Evolutionary conservation across 768 basidiomycete genomes (phyloP).

Genomic region (Porphyrellus cyaneotinctus): DNA sequence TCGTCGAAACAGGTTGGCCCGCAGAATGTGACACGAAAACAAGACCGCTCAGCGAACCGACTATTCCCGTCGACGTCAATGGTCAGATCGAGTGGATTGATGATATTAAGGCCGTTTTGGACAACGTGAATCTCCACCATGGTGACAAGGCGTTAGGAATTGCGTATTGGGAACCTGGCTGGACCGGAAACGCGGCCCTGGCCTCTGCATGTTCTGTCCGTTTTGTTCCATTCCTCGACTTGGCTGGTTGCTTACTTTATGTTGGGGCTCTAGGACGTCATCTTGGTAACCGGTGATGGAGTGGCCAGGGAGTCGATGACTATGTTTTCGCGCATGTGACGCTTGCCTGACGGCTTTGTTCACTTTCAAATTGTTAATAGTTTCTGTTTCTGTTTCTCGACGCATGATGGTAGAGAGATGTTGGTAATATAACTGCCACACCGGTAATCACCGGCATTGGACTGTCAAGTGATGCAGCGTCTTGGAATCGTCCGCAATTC

Average conservation of each 20-base stretch:
- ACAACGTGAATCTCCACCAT: not conserved
- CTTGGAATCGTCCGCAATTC: not conserved
- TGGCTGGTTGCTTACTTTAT: not conserved
- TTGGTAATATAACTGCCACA: not conserved
- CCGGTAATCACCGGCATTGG: slow-evolving; percentile 4
- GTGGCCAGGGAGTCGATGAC: slow-evolving; percentile 7
- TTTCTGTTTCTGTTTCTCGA: too few species aligned
- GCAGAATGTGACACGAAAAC: not conserved
- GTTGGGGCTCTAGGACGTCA: slow-evolving; percentile 1
- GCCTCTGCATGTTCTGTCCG: slow-evolving; percentile 10
- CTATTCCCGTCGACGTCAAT: not conserved
- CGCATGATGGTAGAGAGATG: too few species aligned
- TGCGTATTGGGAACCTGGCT: slow-evolving; percentile 12
- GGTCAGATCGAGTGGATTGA: slow-evolving; percentile 12
- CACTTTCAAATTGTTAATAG: too few species aligned
- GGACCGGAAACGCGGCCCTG: slow-evolving; percentile 3
- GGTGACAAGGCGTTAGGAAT: slow-evolving; percentile 10
- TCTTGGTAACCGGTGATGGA: slow-evolving; percentile 6
- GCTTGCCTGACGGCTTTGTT: not conserved
- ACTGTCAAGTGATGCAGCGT: slow-evolving; percentile 2
- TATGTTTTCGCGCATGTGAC: not conserved
- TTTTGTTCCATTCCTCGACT: not conserved
- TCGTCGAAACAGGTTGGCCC: slow-evolving; percentile 15
- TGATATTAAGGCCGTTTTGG: not conserved
- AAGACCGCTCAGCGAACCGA: slow-evolving; percentile 9